phyloP scores from a whole-genome alignment of 164 flowering plant species.

The Kingdonia uniflora region DNA sequence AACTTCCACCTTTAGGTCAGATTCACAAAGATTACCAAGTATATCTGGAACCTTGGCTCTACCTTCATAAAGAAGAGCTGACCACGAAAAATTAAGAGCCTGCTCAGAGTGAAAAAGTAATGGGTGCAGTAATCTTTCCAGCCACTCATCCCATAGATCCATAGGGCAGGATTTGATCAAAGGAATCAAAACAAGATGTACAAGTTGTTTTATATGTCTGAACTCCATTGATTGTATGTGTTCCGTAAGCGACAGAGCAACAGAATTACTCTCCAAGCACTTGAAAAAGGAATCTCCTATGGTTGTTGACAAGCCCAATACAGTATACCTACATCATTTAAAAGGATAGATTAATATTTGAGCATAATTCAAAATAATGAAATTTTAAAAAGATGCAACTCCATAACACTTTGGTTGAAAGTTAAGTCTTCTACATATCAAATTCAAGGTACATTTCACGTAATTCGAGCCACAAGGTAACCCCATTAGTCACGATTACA shows the following conservation, averaged over 20 bases:
- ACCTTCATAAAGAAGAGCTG: slow-evolving; percentile 71
- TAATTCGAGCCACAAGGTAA: no score
- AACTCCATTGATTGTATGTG: slow-evolving; percentile 85
- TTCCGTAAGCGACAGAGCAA: slow-evolving; percentile 66
- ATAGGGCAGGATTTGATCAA: slow-evolving; percentile 70
- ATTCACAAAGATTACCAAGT: slow-evolving; percentile 33
- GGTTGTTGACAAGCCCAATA: slow-evolving; percentile 79
- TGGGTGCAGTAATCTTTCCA: slow-evolving; percentile 68
- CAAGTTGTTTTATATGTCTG: slow-evolving; percentile 83
- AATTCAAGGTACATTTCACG: no score
- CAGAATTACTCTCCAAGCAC: slow-evolving; percentile 38
- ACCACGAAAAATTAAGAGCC: slow-evolving; percentile 76
- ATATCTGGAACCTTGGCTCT: slow-evolving; percentile 87
- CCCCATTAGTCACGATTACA: no score
- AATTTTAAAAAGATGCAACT: no score
- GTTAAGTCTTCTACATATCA: no score
- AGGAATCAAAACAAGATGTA: slow-evolving; percentile 61
- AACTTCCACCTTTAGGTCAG: slow-evolving; percentile 82
- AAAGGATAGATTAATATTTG: slow-evolving; percentile 6
- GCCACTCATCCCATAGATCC: slow-evolving; percentile 72
- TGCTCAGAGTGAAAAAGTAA: slow-evolving; percentile 55
- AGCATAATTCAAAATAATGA: background rate
- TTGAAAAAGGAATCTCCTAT: slow-evolving; percentile 73
- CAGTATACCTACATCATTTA: slow-evolving; percentile 55
- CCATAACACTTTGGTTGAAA: no score